Base-by-base conservation (phyloP, 2,329 filamentous ascomycete species). In the Aspergillus ruber region DNA sequence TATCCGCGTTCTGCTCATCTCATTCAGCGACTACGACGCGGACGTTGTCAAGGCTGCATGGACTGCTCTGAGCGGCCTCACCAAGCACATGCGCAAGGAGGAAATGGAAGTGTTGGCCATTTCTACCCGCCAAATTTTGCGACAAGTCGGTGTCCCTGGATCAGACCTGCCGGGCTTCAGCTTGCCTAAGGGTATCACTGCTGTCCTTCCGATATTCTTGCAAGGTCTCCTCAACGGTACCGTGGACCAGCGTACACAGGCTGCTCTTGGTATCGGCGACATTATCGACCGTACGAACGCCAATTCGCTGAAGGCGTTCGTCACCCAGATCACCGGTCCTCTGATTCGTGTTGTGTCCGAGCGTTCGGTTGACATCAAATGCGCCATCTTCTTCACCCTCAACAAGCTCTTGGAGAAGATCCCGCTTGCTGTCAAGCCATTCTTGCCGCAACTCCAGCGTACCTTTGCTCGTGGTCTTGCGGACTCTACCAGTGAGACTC, bases 381-480 rank as follows among this genome's bases (percentile, higher is more conserved):
- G 72, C 51, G 93, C 93, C 38, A 95, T 98, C 65, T 76, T 98
- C 51, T 79, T 94, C 46, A 95, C 93, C 0, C 81, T 98, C 56
- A 97, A 96, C 74, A 95, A 94, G 58, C 75, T 98, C 25, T 76
- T 98, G 33, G 90, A 95, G 70, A 98, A 97, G 79, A 97, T 98
- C 67, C 93, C 93, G 0, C 82, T 86, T 8, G 91, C 94, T 57
- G 79, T 98, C 51, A 96, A 97, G 72, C 93, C 93, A 3, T 98
- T 98, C 80, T 73, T 98, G 64, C 93, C 93, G 8, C 93, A 98
- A 65, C 79, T 98, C 45, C 93, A 98, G 70, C 83, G 93, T 51
- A 98, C 93, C 0, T 98, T 98, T 73, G 91, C 93, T 49, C 94
- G 96, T 71, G 91, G 90, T 38, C 78, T 98, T 43, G 93, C 93